phyloP scores from a whole-genome alignment of 805 yeast genomes.

The Candida easanensis region DNA sequence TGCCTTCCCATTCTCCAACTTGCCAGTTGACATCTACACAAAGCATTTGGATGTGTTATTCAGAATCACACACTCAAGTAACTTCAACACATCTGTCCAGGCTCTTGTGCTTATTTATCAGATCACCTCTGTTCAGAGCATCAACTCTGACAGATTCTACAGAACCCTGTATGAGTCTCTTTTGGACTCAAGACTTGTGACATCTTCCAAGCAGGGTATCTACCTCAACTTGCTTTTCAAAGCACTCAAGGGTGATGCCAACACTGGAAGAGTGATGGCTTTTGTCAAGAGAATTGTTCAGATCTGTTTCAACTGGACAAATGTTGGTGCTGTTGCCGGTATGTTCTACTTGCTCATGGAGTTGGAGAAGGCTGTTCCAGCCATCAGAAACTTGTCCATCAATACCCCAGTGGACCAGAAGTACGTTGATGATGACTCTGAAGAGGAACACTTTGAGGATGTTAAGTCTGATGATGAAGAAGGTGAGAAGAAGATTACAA shows the following conservation, averaged over 20 bases:
- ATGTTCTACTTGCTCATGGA: conserved; percentile 73
- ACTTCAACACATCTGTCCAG: conserved; percentile 91
- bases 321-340: conserved; percentile 85
- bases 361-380: conserved; percentile 61
- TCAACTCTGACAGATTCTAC: conserved; percentile 68
- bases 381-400: conserved; percentile 57
- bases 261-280: conserved; percentile 67
- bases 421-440: conserved; percentile 42
- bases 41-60: conserved; percentile 81
- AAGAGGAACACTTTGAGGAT: conserved; percentile 33
- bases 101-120: conserved; percentile 85
- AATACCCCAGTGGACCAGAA: conserved; percentile 53
- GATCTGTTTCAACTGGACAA: conserved; percentile 80
- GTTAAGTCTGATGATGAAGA: conserved; percentile 31
- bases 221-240: conserved; percentile 84
- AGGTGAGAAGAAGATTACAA: conserved; percentile 19
- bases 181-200: conserved; percentile 75
- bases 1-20: conserved; percentile 86
- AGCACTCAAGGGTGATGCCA: conserved; percentile 69
- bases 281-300: conserved; percentile 90
- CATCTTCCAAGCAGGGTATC: conserved; percentile 91
- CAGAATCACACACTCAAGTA: conserved; percentile 89
- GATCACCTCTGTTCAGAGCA: conserved; percentile 59
- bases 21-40: conserved; percentile 67
- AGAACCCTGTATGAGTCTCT: conserved; percentile 87